Percentiles rank a stretch among this genome's conserved stretches.
These are phyloP conservation scores for Sherardia arvensis DNA, from an alignment of 257 asterid genomes.

Conservation along the genomic window DNA sequence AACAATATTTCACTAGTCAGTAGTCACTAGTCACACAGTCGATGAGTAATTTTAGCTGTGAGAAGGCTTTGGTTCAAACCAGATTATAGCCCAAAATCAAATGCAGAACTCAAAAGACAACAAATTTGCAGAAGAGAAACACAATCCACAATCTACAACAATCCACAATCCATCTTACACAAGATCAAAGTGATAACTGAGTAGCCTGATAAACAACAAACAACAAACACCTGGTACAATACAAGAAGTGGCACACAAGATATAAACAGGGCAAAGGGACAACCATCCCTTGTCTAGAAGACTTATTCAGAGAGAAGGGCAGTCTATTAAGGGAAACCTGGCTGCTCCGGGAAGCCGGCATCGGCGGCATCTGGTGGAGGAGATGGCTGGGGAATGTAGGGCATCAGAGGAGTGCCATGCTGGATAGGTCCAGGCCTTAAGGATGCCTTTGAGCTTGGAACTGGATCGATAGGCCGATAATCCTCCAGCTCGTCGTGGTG, in stretches of 20 bases:
- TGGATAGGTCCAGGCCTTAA: constrained; percentile 68
- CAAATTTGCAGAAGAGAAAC: background rate
- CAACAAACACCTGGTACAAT: background rate
- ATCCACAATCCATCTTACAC: background rate
- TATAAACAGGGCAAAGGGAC: background rate
- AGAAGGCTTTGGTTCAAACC: background rate
- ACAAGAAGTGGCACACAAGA: background rate
- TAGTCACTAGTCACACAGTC: too few species aligned
- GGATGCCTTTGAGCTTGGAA: constrained; percentile 63
- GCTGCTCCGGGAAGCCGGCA: background rate
- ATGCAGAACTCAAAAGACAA: background rate
- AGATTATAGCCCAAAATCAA: background rate
- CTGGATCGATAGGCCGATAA: constrained; percentile 68
- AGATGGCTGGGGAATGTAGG: constrained; percentile 66
- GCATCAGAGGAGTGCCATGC: constrained; percentile 81
- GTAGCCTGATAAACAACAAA: background rate
- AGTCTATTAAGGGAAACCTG: constrained; percentile 9
- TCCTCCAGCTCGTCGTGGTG: constrained; percentile 37
- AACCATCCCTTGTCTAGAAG: background rate
- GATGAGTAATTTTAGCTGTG: too few species aligned
- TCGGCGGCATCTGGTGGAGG: constrained; percentile 45
- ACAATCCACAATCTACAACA: background rate
- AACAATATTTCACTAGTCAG: too few species aligned
- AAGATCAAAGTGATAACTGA: background rate
- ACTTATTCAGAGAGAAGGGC: constrained; percentile 3